A percentile compares a stretch with the other conserved stretches of the same genome.
Evolutionary conservation across 148 eudicot genomes (phyloP).

Genomic region (Heliosperma pusillum): DNA sequence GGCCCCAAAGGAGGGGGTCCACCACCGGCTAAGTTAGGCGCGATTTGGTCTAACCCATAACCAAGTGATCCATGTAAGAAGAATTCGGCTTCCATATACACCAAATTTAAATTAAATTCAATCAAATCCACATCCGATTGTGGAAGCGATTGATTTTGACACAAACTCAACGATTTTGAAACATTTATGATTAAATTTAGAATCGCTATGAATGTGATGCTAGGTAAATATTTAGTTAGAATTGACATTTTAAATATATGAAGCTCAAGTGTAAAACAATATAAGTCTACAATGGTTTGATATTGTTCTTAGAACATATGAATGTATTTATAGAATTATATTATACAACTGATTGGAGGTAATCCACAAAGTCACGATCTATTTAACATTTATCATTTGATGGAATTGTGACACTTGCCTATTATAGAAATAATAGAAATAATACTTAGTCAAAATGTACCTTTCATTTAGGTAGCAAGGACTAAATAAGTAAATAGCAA

Average conservation of each 20-base stretch:
- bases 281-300: neutral
- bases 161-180: neutral
- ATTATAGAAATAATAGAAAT: no score
- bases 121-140: neutral
- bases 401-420: no score
- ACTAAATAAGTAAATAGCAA: no score
- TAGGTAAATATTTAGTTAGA: neutral
- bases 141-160: neutral
- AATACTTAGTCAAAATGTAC: no score
- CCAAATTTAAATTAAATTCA: neutral
- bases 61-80: conserved; percentile 3
- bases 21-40: neutral
- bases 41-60: neutral
- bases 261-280: neutral
- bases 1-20: neutral
- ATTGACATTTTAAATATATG: neutral
- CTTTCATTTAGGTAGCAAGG: no score
- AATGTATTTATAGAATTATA: conserved; percentile 1
- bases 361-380: no score
- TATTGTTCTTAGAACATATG: neutral
- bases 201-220: neutral
- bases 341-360: no score
- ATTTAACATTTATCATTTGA: no score
- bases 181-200: neutral
- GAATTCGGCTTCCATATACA: conserved; percentile 1